Evolutionary conservation across 192 early-diverging fungal species (phyloP).

Genomic region (Backusella macrospora): DNA sequence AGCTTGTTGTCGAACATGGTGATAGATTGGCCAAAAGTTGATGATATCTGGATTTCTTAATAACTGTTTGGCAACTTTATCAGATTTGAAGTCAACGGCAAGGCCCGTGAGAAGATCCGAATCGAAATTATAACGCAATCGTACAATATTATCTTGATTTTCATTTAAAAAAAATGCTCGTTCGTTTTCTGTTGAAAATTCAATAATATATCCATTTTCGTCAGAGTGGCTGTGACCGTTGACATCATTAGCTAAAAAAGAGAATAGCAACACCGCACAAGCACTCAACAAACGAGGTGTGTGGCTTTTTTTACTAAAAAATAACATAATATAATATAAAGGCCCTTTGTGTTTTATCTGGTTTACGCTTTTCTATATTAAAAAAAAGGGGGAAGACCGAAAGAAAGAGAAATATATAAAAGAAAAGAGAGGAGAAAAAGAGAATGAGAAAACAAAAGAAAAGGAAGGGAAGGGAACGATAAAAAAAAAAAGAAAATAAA

Average conservation of each 20-base stretch:
- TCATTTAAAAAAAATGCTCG: background rate
- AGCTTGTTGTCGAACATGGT: slow-evolving; percentile 20
- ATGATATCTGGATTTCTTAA: slow-evolving; percentile 19
- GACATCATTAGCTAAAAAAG: slow-evolving; percentile 7
- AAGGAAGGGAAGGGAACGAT: background rate
- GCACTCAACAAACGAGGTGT: background rate
- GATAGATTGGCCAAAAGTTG: slow-evolving; percentile 32
- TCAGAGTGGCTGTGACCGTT: background rate
- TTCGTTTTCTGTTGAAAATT: slow-evolving; percentile 4
- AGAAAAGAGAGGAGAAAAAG: slow-evolving; percentile 5
- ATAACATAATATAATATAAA: background rate
- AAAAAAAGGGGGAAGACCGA: background rate
- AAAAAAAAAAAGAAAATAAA: slow-evolving; percentile 7
- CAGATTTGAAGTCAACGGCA: slow-evolving; percentile 17
- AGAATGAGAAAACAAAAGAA: background rate
- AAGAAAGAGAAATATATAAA: background rate
- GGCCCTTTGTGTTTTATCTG: background rate
- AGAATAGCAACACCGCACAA: slow-evolving; percentile 5
- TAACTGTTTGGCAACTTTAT: slow-evolving; percentile 13
- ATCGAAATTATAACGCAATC: slow-evolving; percentile 25
- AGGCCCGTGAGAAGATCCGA: slow-evolving; percentile 24
- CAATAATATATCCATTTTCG: slow-evolving; percentile 18
- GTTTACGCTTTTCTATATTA: background rate
- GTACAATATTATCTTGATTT: background rate
- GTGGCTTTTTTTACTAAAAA: background rate